A percentile compares a stretch with the other conserved stretches of the same genome.
Evolutionary conservation across 2,329 filamentous ascomycete genomes (phyloP).

Genomic region (Gliomastix tumulicola): DNA sequence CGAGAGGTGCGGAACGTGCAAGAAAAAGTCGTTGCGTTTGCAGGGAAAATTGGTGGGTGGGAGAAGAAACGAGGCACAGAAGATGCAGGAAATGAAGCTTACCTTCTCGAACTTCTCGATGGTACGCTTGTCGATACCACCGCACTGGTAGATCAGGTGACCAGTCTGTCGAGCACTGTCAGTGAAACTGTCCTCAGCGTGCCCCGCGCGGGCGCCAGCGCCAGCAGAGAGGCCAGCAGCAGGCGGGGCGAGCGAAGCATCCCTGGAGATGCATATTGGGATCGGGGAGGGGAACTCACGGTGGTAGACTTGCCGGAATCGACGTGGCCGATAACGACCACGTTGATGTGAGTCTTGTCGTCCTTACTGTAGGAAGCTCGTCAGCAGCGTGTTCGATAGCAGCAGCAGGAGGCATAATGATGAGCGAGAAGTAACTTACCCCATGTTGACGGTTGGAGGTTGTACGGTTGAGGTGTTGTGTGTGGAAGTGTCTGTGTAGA

Average conservation of each 20-base stretch:
- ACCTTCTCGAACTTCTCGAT: slow-evolving; percentile 99
- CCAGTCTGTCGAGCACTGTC: slow-evolving; percentile 48
- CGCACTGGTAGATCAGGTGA: slow-evolving; percentile 99
- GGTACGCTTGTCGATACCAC: slow-evolving; percentile 99
- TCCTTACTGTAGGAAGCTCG: slow-evolving; percentile 66
- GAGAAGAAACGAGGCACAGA: slow-evolving; percentile 2
- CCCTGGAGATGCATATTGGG: slow-evolving; percentile 17
- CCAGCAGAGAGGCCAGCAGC: too few relatives aligned
- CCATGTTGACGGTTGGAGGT: slow-evolving; percentile 26
- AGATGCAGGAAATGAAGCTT: slow-evolving; percentile 25
- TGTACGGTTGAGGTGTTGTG: slow-evolving; percentile 1
- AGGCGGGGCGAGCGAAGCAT: too few relatives aligned
- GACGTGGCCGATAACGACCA: slow-evolving; percentile 99
- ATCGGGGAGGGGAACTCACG: slow-evolving; percentile 46
- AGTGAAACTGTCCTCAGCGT: too few relatives aligned
- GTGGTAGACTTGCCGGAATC: slow-evolving; percentile 99
- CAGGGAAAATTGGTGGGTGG: slow-evolving; percentile 4
- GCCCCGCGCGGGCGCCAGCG: too few relatives aligned
- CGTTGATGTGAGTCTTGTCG: slow-evolving; percentile 93
- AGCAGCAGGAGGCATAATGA: too few relatives aligned
- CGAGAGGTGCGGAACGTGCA: too few relatives aligned
- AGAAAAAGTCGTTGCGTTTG: too few relatives aligned
- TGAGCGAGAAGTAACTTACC: slow-evolving; percentile 10
- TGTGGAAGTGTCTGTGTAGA: too few relatives aligned
- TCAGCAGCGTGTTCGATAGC: slow-evolving; percentile 6